Percentiles rank a stretch among this genome's conserved stretches.
These are phyloP conservation scores for Cyclotella cryptica DNA, from an alignment of 108 stramenopile genomes.

Conservation along the genomic window DNA sequence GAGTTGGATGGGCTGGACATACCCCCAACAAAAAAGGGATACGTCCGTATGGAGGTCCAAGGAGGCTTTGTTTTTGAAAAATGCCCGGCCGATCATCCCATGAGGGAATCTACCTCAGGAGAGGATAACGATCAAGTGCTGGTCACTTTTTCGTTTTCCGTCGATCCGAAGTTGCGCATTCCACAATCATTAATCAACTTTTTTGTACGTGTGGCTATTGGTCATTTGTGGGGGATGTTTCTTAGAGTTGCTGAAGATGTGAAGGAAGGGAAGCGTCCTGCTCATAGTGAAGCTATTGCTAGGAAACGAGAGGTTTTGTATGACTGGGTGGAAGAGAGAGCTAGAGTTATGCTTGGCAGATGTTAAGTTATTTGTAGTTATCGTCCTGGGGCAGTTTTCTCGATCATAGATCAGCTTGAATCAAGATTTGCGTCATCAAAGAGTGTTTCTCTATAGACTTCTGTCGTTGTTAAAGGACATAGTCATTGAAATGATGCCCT, in stretches of 20 bases:
- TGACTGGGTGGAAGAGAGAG: slow-evolving; percentile 71
- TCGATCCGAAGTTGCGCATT: slow-evolving; percentile 65
- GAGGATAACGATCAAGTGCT: slow-evolving; percentile 58
- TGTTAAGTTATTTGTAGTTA: background rate
- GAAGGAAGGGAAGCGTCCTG: slow-evolving; percentile 61
- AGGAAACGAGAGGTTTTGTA: slow-evolving; percentile 73
- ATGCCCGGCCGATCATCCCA: slow-evolving; percentile 77
- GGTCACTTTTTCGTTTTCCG: slow-evolving; percentile 57
- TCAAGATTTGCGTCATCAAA: background rate
- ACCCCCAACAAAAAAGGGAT: slow-evolving; percentile 32
- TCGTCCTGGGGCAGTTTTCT: too few relatives aligned
- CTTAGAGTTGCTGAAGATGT: slow-evolving; percentile 76
- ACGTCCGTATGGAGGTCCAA: slow-evolving; percentile 62
- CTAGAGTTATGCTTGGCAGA: slow-evolving; percentile 52
- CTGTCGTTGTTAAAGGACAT: too few relatives aligned
- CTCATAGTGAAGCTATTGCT: slow-evolving; percentile 66
- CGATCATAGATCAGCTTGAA: too few relatives aligned
- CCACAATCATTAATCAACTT: slow-evolving; percentile 76
- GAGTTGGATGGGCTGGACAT: slow-evolving; percentile 49
- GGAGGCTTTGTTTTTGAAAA: slow-evolving; percentile 69
- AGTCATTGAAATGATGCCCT: too few relatives aligned
- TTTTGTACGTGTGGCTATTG: slow-evolving; percentile 59
- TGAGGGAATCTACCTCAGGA: slow-evolving; percentile 8
- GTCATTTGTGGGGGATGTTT: slow-evolving; percentile 67
- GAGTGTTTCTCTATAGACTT: background rate